Evolutionary conservation across 345 rosid genomes (phyloP).

Genomic region (Lumnitzera littorea): DNA sequence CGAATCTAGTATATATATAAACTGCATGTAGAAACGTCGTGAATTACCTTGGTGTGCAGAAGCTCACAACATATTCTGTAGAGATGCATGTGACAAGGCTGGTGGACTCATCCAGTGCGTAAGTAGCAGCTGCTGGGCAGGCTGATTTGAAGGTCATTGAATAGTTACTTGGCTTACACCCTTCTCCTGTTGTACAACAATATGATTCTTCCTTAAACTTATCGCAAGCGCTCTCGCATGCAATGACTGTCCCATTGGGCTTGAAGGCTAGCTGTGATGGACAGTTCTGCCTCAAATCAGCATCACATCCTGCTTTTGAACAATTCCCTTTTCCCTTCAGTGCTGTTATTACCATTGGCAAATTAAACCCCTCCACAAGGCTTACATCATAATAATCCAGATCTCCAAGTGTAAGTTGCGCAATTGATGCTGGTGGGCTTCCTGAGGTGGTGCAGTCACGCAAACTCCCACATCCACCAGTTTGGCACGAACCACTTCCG

Average conservation of each 20-base stretch:
- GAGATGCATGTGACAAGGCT: conserved; percentile 46
- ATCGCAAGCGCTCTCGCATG: conserved; percentile 54
- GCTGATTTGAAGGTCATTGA: conserved; percentile 47
- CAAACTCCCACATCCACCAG: conserved; percentile 43
- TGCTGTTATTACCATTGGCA: conserved; percentile 38
- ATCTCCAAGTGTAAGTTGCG: conserved; percentile 39
- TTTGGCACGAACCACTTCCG: conserved; percentile 36
- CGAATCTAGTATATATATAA: too few species aligned
- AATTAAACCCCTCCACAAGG: conserved; percentile 59
- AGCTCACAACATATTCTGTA: conserved; percentile 36
- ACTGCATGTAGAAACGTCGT: neutral
- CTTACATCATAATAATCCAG: conserved; percentile 50
- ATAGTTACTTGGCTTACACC: conserved; percentile 43
- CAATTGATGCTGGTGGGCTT: conserved; percentile 40
- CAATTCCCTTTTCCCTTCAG: conserved; percentile 39
- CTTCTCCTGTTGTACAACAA: conserved; percentile 38
- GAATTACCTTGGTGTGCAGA: conserved; percentile 48
- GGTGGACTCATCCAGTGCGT: conserved; percentile 40
- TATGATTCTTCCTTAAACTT: conserved; percentile 41
- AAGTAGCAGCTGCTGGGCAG: conserved; percentile 60
- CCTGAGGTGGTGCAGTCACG: conserved; percentile 43
- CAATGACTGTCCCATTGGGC: conserved; percentile 32
- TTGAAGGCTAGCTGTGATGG: conserved; percentile 30
- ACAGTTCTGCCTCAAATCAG: conserved; percentile 39
- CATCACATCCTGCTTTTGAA: conserved; percentile 47